Percentiles rank a stretch among this genome's conserved stretches.
phyloP scores from a whole-genome alignment of 208 protist species.

The Trypanosoma scelopori region DNA sequence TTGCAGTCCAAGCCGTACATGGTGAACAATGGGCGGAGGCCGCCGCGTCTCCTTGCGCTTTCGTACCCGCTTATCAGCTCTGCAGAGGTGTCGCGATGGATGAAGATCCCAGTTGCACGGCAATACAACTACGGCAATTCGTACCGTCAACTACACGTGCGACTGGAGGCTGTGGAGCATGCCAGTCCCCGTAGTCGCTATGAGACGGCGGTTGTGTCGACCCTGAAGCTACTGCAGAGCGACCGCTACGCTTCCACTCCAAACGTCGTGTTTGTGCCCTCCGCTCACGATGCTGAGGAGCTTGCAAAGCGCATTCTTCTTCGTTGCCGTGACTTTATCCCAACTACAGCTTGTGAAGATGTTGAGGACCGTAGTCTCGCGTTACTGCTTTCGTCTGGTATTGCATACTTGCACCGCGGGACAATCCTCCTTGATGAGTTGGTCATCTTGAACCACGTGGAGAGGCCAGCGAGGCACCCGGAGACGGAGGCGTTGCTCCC shows the following conservation, averaged over 20 bases:
- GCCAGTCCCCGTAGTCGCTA: conserved; percentile 53
- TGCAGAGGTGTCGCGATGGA: conserved; percentile 82
- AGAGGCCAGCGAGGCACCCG: conserved; percentile 48
- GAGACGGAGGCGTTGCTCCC: conserved; percentile 49
- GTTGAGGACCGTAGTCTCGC: conserved; percentile 57
- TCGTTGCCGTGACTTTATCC: conserved; percentile 72
- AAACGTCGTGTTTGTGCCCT: conserved; percentile 73
- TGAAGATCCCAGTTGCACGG: conserved; percentile 47
- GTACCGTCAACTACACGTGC: conserved; percentile 71
- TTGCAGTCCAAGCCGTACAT: conserved; percentile 67
- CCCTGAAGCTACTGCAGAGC: conserved; percentile 55
- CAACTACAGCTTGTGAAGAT: conserved; percentile 24
- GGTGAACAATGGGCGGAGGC: conserved; percentile 39
- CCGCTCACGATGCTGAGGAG: conserved; percentile 52
- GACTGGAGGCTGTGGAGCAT: conserved; percentile 54
- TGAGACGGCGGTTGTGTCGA: conserved; percentile 58
- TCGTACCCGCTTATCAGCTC: conserved; percentile 85
- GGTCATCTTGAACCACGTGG: conserved; percentile 52
- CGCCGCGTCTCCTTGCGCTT: conserved; percentile 79
- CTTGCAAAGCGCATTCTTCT: conserved; percentile 73
- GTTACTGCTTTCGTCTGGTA: conserved; percentile 61
- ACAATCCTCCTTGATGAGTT: conserved; percentile 67
- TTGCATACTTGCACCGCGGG: conserved; percentile 74
- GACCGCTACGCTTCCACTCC: conserved; percentile 53
- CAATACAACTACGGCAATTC: conserved; percentile 84